These are phyloP conservation scores for Nakazawaea ambrosiae DNA, from an alignment of 805 yeast species.

Conservation along the genomic window DNA sequence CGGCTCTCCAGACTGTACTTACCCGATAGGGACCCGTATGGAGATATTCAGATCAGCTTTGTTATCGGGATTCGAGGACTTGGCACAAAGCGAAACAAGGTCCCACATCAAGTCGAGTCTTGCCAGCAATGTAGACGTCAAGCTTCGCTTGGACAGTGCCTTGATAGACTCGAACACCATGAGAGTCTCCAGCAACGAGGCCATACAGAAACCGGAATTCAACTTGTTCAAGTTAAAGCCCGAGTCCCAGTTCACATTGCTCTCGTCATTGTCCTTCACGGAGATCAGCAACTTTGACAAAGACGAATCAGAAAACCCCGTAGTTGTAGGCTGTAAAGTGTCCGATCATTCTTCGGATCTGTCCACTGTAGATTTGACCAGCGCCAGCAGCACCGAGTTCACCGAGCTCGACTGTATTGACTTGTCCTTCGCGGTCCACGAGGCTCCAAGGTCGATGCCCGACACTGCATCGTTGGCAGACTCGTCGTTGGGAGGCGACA, in stretches of 20 bases:
- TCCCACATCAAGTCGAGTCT: neutral
- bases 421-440: conserved; percentile 26
- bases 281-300: neutral
- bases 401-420: conserved; percentile 41
- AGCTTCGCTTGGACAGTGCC: conserved; percentile 17
- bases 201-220: neutral
- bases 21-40: conserved; percentile 52
- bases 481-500: conserved; percentile 48
- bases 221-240: neutral
- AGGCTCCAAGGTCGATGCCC: conserved; percentile 45
- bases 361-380: neutral
- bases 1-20: conserved; percentile 39
- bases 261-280: conserved; percentile 5
- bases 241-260: conserved; percentile 6
- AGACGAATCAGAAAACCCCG: neutral
- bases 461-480: conserved; percentile 32
- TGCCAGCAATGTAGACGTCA: no score
- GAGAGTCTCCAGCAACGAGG: neutral
- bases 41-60: conserved; percentile 34
- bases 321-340: conserved; percentile 7
- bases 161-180: conserved; percentile 13
- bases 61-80: conserved; percentile 52
- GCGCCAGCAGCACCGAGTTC: conserved; percentile 24
- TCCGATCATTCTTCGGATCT: neutral
- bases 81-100: conserved; percentile 14